Base-by-base conservation (phyloP, 106 monocot species). In the Allium sativum region DNA sequence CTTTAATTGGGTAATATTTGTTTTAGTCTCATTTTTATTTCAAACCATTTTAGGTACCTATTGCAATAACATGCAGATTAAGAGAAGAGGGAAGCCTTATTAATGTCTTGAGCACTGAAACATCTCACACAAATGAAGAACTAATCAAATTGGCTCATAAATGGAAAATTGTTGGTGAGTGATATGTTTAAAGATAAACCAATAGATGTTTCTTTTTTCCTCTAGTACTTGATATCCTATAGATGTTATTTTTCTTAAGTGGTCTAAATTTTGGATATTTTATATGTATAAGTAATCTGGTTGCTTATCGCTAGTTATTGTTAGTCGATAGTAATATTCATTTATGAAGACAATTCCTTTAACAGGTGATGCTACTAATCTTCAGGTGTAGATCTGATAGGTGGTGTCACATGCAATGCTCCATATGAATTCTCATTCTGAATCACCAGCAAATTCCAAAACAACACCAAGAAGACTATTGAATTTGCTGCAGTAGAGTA, bases 71-170 rank as follows among this genome's bases (percentile, higher is more conserved):
- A 55, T 88, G 91, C 52, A 82, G 98, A 72, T 65, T 98, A 58
- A 82, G 98, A 67, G 71, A 92, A 76, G 92, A 91, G 78, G 98
- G 98, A 40, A 92, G 88, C 62, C 82, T 98, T 44, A 92, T 98
- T 44, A 91, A 91, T 80, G 98, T 98, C 21, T 73, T 98, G 61
- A 88, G 85, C 65, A 98, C 98, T 31, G 92, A 98, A 64, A 82
- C 82, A 58, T 85, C 82, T 62, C 61, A 67, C 65, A 78, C 92
- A 58, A 85, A 98, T 62, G 78, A 88, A 12, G 78, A 84, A 12
- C 72, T 98, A 53, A 48, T 98, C 53, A 80, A 85, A 60, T 57
- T 98, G 75, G 83, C 91, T 3, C 74, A 66, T 13, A 78, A 74
- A 56, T 98, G 92, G 91, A 84, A 92, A 80, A 98, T 98, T 72